Evolutionary conservation across 2,329 filamentous ascomycete species (phyloP), one percentile per base, ranked within the genome.

Genomic region (Cladophialophora psammophila): DNA sequence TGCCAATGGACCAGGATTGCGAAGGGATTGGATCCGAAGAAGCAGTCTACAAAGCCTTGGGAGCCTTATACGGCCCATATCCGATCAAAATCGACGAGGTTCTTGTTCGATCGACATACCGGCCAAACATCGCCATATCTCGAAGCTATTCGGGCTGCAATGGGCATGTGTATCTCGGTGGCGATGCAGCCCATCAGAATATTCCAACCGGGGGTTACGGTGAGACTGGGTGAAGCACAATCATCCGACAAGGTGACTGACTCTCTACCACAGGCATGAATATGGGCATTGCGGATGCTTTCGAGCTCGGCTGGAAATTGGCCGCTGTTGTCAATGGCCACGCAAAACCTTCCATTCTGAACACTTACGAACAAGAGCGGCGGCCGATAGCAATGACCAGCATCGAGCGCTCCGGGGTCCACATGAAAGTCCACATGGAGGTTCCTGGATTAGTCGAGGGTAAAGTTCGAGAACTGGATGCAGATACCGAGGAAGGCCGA

Each of bases 281-380:
- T 57, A 78, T 68, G 13, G 78, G 75, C 0, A 66, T 80, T 1
- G 73, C 70, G 6, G 79, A 81, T 61, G 74, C 73, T 0, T 70
- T 76, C 50, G 75, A 78, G 59, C 63, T 81, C 2, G 74, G 73
- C 18, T 80, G 78, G 78, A 76, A 75, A 31, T 65, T 79, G 1
- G 74, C 73, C 3, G 73, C 72, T 1, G 66, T 76, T 1, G 15
- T 76, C 1, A 65, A 73, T 18, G 74, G 73, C 15, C 71, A 72
- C 15, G 77, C 70, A 1, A 72, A 74, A 0, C 56, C 52, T 10
- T 31, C 56, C 0, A 68, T 78, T 0, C 67, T 78, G 1, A 36
- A 61, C 6, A 70, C 74, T 6, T 79, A 79, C 65, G 69, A 74
- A 7, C 8, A 60, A 3, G 76, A 79, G 60, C 71, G 77, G 26